Percentiles rank a stretch among this genome's conserved stretches.
Conservation (phyloP, 257 asterid genomes). For the Mentha longifolia region DNA sequence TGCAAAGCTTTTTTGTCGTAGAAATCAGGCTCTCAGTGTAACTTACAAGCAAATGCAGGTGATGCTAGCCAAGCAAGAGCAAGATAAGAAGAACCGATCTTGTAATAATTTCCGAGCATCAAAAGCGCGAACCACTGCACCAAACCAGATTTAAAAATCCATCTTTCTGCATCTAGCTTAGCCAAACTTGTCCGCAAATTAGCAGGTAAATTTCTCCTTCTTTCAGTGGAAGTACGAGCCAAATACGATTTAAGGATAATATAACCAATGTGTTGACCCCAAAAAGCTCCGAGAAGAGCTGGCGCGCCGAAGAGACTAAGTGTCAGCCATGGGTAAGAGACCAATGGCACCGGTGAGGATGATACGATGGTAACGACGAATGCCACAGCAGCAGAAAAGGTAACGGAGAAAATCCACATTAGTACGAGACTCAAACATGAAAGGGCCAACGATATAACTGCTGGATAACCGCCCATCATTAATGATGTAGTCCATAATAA, state of each 20-base stretch:
- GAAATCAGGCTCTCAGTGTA: constrained; percentile 17
- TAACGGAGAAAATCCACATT: constrained; percentile 82
- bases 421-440: constrained; percentile 65
- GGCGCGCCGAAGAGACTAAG: constrained; percentile 86
- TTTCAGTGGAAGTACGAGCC: constrained; percentile 43
- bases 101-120: constrained; percentile 67
- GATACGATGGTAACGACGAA: constrained; percentile 68
- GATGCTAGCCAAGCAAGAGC: constrained; percentile 86
- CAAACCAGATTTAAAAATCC: constrained; percentile 87
- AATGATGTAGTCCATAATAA: constrained; percentile 75
- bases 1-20: neutral
- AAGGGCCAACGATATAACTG: constrained; percentile 60
- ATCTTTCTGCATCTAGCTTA: constrained; percentile 93
- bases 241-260: constrained; percentile 56
- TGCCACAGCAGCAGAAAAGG: constrained; percentile 60
- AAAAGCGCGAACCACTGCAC: constrained; percentile 83
- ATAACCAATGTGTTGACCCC: constrained; percentile 87
- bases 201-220: constrained; percentile 54
- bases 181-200: constrained; percentile 56
- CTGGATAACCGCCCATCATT: constrained; percentile 77
- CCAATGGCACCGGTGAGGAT: constrained; percentile 76
- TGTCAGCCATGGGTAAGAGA: constrained; percentile 82
- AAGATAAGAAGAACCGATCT: constrained; percentile 74
- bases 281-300: constrained; percentile 87
- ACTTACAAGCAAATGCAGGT: constrained; percentile 99